Conservation (phyloP, 192 early-diverging fungal genomes). For the Coemansia sp. region DNA sequence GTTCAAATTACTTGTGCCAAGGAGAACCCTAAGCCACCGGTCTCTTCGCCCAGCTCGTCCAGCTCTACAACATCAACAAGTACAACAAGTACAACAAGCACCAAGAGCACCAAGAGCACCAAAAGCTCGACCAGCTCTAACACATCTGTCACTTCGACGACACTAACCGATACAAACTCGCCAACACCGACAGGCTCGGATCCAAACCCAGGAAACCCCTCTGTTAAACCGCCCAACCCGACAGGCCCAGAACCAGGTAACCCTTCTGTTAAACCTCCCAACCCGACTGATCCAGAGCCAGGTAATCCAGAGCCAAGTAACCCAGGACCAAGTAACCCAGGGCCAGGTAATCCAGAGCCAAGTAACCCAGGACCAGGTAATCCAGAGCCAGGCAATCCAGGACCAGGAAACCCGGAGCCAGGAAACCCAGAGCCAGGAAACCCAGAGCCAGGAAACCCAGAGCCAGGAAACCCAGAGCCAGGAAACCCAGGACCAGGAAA, state of each 20-base stretch:
- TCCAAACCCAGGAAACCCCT: neutral
- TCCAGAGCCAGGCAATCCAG: no score
- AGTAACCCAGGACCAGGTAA: neutral
- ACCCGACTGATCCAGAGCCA: neutral
- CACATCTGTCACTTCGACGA: neutral
- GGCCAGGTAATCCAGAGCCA: neutral
- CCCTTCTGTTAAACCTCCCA: neutral
- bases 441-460: no score
- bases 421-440: no score
- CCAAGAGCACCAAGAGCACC: neutral
- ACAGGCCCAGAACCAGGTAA: neutral
- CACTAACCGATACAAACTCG: neutral
- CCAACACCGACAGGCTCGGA: neutral
- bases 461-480: no score
- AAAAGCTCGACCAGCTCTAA: neutral
- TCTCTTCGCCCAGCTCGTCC: neutral
- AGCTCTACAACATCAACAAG: neutral
- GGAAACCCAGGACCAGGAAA: no score
- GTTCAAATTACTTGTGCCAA: slow-evolving; percentile 40
- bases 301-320: no score
- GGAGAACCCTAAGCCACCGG: slow-evolving; percentile 7
- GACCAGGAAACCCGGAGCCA: no score
- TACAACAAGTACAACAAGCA: neutral
- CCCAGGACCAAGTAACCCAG: no score
- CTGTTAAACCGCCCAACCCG: neutral